Evolutionary conservation across 78 protist genomes (phyloP), one percentile per base, ranked within the genome.

Genomic region (Dictyostelium brefeldianum): DNA sequence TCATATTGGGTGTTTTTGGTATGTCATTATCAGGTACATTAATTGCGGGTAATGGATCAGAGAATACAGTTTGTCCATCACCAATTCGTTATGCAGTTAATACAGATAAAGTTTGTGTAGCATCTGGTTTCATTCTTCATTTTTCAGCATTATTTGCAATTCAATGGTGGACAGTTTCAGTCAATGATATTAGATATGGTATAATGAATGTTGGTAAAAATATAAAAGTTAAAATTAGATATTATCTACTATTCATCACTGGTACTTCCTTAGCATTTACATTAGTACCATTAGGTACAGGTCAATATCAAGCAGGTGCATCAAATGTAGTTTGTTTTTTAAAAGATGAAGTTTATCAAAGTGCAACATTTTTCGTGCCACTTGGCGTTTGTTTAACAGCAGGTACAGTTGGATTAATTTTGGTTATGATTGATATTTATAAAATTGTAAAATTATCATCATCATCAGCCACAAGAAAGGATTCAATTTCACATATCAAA

Each of bases 1-100:
- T 74, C n/a, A 27, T 84, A 3, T 56, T 31, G 0, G 20, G 77
- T 7, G 41, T 46, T 5, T 84, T 57, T 43, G 43, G 56, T 27
- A 59, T 84, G 25, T 41, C 80, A 56, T n/a, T 74, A 1, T 29
- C 92, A n/a, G 92, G 92, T 27, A 36, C 48, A 36, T 54, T 84
- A 9, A 22, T 57, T 31, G 83, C 67, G 8, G 47, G 31, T 7
- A 71, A 84, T 84, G 92, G 83, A 7, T 54, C 92, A 14, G 82
- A 84, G 50, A 84, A 73, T 25, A 84, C 92, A 10, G 48, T 84
- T 1, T 84, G 92, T 59, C 92, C 92, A 20, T 25, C 51, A 14
- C 73, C 77, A 4, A 17, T 57, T 27, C 54, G 92, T 74, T 75
- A 20, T 59, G 80, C 83, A 0, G 57, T 41, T 0, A 36, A 46